These are phyloP conservation scores for Jamesozyma lodderae DNA, from an alignment of 805 yeast species.

Conservation along the genomic window DNA sequence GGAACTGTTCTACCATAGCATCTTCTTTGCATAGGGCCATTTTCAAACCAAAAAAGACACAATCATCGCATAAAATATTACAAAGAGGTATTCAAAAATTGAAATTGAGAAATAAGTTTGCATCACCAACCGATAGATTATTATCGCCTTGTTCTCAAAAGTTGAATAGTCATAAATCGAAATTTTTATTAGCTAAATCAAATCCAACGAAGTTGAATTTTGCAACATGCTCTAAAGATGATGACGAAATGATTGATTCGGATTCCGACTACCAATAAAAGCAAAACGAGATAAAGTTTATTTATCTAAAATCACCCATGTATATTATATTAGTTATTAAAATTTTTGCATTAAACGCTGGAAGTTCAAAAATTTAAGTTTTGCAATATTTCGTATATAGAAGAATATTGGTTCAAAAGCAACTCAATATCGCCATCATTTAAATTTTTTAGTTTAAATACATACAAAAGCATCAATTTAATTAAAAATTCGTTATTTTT, in stretches of 20 bases:
- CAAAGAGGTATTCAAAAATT: slow-evolving; percentile 1
- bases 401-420: background rate
- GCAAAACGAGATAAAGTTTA: too few species aligned
- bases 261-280: slow-evolving; percentile 6
- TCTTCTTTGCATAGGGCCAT: slow-evolving; percentile 17
- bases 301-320: background rate
- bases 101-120: slow-evolving; percentile 21
- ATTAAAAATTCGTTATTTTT: slow-evolving; percentile 4
- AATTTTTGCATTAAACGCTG: background rate
- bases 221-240: background rate
- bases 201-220: slow-evolving; percentile 20
- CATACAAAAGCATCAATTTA: slow-evolving; percentile 4
- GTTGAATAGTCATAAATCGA: slow-evolving; percentile 39
- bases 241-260: slow-evolving; percentile 1
- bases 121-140: slow-evolving; percentile 52
- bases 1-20: background rate
- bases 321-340: background rate
- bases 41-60: slow-evolving; percentile 14
- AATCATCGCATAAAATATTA: background rate
- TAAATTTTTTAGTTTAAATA: slow-evolving; percentile 1
- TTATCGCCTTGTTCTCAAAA: slow-evolving; percentile 53
- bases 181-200: slow-evolving; percentile 15
- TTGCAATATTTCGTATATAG: slow-evolving; percentile 4
- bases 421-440: slow-evolving; percentile 6
- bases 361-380: background rate